phyloP scores from a whole-genome alignment of 177 flowering plant species.

The Vitis hybrid region DNA sequence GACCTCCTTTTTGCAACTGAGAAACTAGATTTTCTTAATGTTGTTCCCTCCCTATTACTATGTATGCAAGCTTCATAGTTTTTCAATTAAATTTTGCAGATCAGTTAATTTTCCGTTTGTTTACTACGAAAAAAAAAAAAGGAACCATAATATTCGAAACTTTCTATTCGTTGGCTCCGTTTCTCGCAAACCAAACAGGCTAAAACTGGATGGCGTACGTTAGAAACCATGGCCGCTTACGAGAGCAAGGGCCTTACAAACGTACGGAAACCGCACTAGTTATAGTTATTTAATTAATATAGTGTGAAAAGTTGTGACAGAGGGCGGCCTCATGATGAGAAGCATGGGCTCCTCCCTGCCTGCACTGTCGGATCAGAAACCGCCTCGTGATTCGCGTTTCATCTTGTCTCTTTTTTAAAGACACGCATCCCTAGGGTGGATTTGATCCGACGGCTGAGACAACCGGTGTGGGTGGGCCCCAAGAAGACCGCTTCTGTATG shows the following conservation, averaged over 20 bases:
- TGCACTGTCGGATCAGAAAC: not conserved
- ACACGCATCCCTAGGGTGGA: not conserved
- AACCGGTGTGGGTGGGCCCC: not conserved
- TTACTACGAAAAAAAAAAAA: not conserved
- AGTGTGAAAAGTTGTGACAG: not conserved
- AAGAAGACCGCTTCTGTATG: not conserved
- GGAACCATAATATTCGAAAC: not conserved
- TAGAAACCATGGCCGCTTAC: too few relatives aligned
- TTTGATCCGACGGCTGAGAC: not conserved
- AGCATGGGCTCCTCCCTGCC: slow-evolving; percentile 13
- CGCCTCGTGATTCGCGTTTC: slow-evolving; percentile 9
- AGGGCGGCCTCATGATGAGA: slow-evolving; percentile 16
- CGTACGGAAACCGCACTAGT: not conserved
- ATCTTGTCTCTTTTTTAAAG: not conserved
- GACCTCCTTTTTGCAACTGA: slow-evolving; percentile 3
- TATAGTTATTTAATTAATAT: not conserved
- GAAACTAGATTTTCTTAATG: not conserved
- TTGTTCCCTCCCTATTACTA: not conserved
- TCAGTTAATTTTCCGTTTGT: not conserved
- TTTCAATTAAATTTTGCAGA: not conserved
- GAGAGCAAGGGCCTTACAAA: not conserved
- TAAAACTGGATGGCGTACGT: too few relatives aligned
- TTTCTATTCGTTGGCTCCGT: too few relatives aligned
- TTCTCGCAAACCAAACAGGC: too few relatives aligned
- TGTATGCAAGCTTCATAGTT: not conserved